Evolutionary conservation across 352 stramenopile genomes (phyloP), one percentile per base, ranked within the genome.

Genomic region (Halophytophthora polymorphica): DNA sequence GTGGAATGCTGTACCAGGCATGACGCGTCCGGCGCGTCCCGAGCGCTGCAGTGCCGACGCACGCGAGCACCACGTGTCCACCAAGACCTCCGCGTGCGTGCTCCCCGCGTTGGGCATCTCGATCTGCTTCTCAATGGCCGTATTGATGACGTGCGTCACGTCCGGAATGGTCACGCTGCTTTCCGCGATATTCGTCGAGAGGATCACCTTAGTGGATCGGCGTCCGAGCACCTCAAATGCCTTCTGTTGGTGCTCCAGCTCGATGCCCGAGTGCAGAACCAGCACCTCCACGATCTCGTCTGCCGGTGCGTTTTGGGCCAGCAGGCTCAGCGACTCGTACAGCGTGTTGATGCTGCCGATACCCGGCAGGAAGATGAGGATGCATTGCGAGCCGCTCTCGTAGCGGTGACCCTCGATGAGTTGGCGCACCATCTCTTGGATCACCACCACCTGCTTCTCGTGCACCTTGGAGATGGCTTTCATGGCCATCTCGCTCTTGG

Each of bases 131-230:
- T 92, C 84, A 50, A 93, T 77, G 4, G 79, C 82, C 39, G 74
- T 88, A 50, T 93, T 93, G 53, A 95, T 91, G 23, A 95, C 83
- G 44, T 95, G 83, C 5, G 82, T 93, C 13, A 99, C 92, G 50
- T 95, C 85, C 5, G 95, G 93, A 19, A 99, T 97, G 2, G 96
- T 99, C 4, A 99, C 83, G 39, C 89, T 98, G 46, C 92, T 98
- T 61, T 99, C 96, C 3, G 95, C 95, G 56, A 98, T 97, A 56
- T 98, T 99, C 0, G 96, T 99, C 13, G 91, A 85, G 52, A 98
- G 73, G 42, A 98, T 94, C n/a, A 98, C 88, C 62, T 98, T 98
- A 4, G 76, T 86, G 7, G 77, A 75, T 37, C 54, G 57, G 14
- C 69, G 52, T 8, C 55, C 49, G 14, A 85, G 64, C 25, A 71